Base-by-base conservation (phyloP, 73 alveolate genomes). In the Halteria grandinella region DNA sequence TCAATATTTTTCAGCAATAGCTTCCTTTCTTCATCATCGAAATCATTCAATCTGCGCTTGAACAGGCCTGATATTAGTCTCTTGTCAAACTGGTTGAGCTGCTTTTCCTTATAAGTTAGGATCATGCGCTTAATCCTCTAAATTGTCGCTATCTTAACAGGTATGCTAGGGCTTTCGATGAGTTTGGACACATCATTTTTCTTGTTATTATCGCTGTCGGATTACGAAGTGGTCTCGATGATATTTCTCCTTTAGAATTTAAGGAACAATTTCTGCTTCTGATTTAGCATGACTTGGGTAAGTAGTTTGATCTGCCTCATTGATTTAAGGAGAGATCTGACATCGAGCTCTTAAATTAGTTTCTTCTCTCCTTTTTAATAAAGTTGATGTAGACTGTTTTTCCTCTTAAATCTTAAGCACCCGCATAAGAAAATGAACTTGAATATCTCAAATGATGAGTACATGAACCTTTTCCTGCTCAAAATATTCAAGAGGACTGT, bases 231-330 rank as follows among this genome's bases (percentile, higher is more conserved):
- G 17, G 59, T 48, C 21, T 48, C 59, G 6, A 48, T 48, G 23
- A 48, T 5, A 48, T 48, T 48, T 48, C 21, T 48, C 59, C 59
- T 48, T 31, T 48, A 14, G 17, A 48, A 48, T 48, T 48, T 48
- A 5, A 48, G 17, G 6, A 48, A 18, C n/a, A 31, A 18, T 12
- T 48, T 48, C 17, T 48, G 21, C 21, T 31, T 48, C 59, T 48
- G 21, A 48, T 31, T 48, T 48, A 48, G 17, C 21, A 48, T 18
- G 8, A 14, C 59, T 48, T 48, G 59, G 6, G 59, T 18, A 31
- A 48, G 59, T 48, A 48, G 59, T 15, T 48, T 48, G 24, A 48
- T 31, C 23, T 48, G 21, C 6, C 59, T 5, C 6, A 48, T 48
- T 7, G 59, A 48, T 48, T 48, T 48, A 18, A 48, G 21, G n/a